Evolutionary conservation across 352 stramenopile species (phyloP), one percentile per base, ranked within the genome.

Genomic region (Phytophthora aleatoria): DNA sequence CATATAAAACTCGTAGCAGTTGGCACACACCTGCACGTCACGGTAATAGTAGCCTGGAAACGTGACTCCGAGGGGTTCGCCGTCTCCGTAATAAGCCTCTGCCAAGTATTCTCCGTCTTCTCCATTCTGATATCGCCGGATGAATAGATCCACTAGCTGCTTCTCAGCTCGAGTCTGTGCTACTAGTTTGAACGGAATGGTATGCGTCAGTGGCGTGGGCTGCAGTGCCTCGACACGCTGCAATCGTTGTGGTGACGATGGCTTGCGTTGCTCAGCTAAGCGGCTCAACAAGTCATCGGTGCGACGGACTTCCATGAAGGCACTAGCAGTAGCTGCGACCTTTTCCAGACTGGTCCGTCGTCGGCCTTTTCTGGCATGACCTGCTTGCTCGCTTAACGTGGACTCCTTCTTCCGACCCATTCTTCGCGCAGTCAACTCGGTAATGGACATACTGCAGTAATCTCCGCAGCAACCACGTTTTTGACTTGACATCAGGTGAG

Each of bases 21-120:
- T 88, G 15, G 41, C 56, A 39, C 87, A 95, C 2, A 95, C 83
- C 24, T 88, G 81, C 10, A 91, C 79, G 15, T 94, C 72, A 60
- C 92, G 83, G 55, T 95, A 95, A 54, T 92, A 95, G 45, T 94
- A 92, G 0, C 87, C 85, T 6, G 87, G 87, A 56, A 94, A 95
- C 0, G 77, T 88, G 50, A 83, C 57, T 5, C 85, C 87, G 1
- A 95, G 76, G 0, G 83, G 80, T 42, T 95, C 85, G 20, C 83
- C 81, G 33, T 93, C 83, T 47, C 82, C 87, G 43, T 91, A 91
- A 51, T 89, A 92, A 12, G 76, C 76, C 41, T 93, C 80, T 0
- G 81, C 81, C 7, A 95, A 64, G 48, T 93, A 95, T 8, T 90
- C 81, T 3, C 85, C 83, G 47, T 91, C 79, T 67, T 95, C 87